phyloP scores from a whole-genome alignment of 352 stramenopile species.

The Phytophthora cryptogea region DNA sequence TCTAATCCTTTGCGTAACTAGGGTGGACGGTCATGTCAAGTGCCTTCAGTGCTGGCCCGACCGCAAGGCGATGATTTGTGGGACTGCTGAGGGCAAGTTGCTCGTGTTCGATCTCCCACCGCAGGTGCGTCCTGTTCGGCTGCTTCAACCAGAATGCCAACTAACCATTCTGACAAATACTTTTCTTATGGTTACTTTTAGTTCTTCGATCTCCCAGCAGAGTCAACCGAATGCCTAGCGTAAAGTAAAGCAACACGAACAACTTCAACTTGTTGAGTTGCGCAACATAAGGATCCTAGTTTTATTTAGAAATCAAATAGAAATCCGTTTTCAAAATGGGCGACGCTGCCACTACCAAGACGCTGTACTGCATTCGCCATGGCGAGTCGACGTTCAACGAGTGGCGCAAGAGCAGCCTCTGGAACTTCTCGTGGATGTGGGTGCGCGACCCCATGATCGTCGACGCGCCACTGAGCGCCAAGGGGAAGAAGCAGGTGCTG shows the following conservation, averaged over 20 bases:
- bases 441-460: slow-evolving; percentile 87
- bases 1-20: slow-evolving; percentile 1
- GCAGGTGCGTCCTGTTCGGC: slow-evolving; percentile 18
- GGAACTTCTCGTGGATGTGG: slow-evolving; percentile 86
- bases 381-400: slow-evolving; percentile 90
- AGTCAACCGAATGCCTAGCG: slow-evolving; percentile 8
- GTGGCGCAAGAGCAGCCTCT: slow-evolving; percentile 78
- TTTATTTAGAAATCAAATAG: too few relatives aligned
- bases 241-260: not conserved
- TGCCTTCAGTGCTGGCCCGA: slow-evolving; percentile 43
- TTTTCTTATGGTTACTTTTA: not conserved
- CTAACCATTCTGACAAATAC: not conserved
- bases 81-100: slow-evolving; percentile 36
- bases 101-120: slow-evolving; percentile 34
- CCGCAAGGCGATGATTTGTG: slow-evolving; percentile 34
- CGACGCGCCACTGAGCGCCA: slow-evolving; percentile 73
- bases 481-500: slow-evolving; percentile 70
- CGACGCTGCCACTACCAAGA: slow-evolving; percentile 44
- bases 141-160: not conserved
- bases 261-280: not conserved
- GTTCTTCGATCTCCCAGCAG: slow-evolving; percentile 20
- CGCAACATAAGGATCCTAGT: not conserved
- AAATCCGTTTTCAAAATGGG: slow-evolving; percentile 1
- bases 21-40: slow-evolving; percentile 36
- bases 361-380: slow-evolving; percentile 87